These are phyloP conservation scores for Lagenidium giganteum DNA, from an alignment of 352 stramenopile species.

Conservation along the genomic window DNA sequence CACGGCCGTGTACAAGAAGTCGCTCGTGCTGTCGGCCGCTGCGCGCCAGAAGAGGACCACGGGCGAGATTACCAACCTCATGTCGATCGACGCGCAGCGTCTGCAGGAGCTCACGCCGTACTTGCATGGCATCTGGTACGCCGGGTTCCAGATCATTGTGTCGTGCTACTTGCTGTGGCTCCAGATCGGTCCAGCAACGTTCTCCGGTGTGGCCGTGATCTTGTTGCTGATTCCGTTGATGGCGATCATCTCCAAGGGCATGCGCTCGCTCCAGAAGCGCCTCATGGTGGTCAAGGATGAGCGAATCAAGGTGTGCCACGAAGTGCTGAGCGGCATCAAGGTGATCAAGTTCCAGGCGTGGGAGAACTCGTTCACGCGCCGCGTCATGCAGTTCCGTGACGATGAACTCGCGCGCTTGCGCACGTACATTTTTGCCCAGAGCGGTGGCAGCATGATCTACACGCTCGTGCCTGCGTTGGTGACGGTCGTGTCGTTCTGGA, in stretches of 20 bases:
- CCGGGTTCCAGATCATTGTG: slow-evolving; percentile 73
- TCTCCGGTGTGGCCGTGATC: slow-evolving; percentile 92
- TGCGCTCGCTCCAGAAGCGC: slow-evolving; percentile 82
- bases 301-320: slow-evolving; percentile 93
- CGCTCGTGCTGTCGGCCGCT: slow-evolving; percentile 80
- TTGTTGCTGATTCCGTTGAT: slow-evolving; percentile 92
- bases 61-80: slow-evolving; percentile 97
- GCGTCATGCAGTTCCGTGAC: slow-evolving; percentile 54
- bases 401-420: slow-evolving; percentile 65
- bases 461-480: slow-evolving; percentile 82
- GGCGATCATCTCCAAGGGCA: slow-evolving; percentile 78
- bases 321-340: slow-evolving; percentile 93
- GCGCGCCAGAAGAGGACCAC: slow-evolving; percentile 74
- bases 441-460: slow-evolving; percentile 42
- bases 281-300: slow-evolving; percentile 93
- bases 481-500: slow-evolving; percentile 78
- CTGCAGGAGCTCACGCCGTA: slow-evolving; percentile 95
- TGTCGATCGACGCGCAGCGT: slow-evolving; percentile 95
- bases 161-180: slow-evolving; percentile 68
- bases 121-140: slow-evolving; percentile 89
- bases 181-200: slow-evolving; percentile 79
- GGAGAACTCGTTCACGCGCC: slow-evolving; percentile 81
- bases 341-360: slow-evolving; percentile 97
- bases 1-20: slow-evolving; percentile 75
- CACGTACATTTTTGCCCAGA: slow-evolving; percentile 29